These are phyloP conservation scores for Tardiomyces depauwii DNA, from an alignment of 1,139 yeast genomes.

Conservation along the genomic window DNA sequence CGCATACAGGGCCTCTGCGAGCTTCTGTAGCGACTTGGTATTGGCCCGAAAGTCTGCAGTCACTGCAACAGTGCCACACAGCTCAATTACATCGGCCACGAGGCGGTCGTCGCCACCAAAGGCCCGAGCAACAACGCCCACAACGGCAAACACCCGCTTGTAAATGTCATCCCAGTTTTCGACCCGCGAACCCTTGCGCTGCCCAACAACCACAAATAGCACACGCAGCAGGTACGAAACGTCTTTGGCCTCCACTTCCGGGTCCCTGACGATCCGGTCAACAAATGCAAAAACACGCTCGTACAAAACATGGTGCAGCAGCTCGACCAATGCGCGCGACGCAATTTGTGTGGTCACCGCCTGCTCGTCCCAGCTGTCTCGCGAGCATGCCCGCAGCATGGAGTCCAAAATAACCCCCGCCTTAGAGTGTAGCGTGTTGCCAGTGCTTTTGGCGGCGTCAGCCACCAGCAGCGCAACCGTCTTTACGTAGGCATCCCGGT, in stretches of 20 bases:
- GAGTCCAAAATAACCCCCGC: constrained; percentile 37
- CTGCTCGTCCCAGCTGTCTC: constrained; percentile 22
- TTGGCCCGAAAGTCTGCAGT: background rate
- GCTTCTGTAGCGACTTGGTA: background rate
- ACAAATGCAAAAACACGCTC: constrained; percentile 15
- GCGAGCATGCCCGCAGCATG: background rate
- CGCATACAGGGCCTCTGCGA: background rate
- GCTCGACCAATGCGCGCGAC: constrained; percentile 22
- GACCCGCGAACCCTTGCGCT: constrained; percentile 30
- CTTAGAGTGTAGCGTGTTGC: constrained; percentile 65
- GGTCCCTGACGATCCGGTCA: constrained; percentile 2
- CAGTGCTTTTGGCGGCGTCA: constrained; percentile 67
- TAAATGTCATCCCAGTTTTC: constrained; percentile 22
- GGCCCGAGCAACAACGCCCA: constrained; percentile 1
- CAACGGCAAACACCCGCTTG: constrained; percentile 3
- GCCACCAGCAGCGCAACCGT: constrained; percentile 54
- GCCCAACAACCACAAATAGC: constrained; percentile 23
- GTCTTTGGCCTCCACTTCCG: constrained; percentile 38
- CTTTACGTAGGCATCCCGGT: constrained; percentile 36
- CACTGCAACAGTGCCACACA: background rate
- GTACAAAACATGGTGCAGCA: constrained; percentile 46
- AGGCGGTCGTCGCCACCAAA: background rate
- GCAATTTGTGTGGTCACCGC: background rate
- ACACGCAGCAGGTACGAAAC: constrained; percentile 6
- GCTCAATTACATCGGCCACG: background rate